Base-by-base conservation (phyloP, 23 red algal species). In the Gracilariopsis chorda region DNA sequence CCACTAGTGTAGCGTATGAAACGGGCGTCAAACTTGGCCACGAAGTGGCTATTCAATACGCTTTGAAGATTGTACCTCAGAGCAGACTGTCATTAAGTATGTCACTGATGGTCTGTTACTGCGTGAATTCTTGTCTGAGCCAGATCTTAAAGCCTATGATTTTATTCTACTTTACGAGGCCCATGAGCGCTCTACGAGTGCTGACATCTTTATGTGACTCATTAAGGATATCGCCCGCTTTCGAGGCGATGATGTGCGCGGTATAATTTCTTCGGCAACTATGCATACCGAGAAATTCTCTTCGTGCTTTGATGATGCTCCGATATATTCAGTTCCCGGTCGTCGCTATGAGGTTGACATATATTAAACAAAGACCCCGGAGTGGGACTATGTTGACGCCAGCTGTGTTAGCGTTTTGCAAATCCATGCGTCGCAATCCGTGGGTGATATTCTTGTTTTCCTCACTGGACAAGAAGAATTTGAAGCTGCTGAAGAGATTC, bases 381-480 rank as follows among this genome's bases (percentile, higher is more conserved):
- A 85, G 9, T 77, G 71, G 21, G 93, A 99, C 43, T 94, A 99
- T 85, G 44, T 99, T 13, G 92, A 94, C 51, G 97, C 97, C 51
- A 77, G 92, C 24, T 78, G 87, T 64, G 49, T 83, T n/a, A 89
- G 78, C 5, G 90, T 92, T 52, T 74, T 98, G 20, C 96, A 98
- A 60, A 85, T 98, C 35, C 89, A 95, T 60, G 88, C 89, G 42
- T 85, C 75, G 20, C 78, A 90, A 75, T 77, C 84, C 41, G 21
- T 16, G 16, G 97, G 97, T 45, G 97, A 99, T 39, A 99, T 99
- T 21, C 88, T 99, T 41, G 91, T 95, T 32, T 99, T 99, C 58
- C 88, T 99, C 32, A 90, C 93, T 34, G 97, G 97, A 1, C 92
- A 99, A 78, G 97, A 99, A 63, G 97, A 99, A 64, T 94, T 99